Conservation (phyloP, 192 early-diverging fungal species). For the Umbelopsis vinacea region DNA sequence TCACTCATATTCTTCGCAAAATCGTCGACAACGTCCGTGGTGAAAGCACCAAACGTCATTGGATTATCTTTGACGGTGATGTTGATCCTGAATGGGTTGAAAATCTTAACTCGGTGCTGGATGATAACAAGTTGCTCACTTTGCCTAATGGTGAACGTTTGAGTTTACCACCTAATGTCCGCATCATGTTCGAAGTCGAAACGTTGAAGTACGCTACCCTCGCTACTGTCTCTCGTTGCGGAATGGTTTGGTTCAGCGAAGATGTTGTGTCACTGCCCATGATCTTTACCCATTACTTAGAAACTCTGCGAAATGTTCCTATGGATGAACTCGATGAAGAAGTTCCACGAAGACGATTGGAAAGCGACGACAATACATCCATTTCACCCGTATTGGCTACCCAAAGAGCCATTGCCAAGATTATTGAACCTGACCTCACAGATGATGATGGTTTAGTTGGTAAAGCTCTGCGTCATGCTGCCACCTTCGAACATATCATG, state of each 20-base stretch:
- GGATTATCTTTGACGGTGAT: slow-evolving; percentile 99
- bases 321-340: slow-evolving; percentile 87
- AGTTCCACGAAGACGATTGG: slow-evolving; percentile 40
- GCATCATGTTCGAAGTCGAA: slow-evolving; percentile 99
- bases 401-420: slow-evolving; percentile 78
- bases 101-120: slow-evolving; percentile 95
- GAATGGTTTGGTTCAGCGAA: slow-evolving; percentile 99
- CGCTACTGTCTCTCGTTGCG: slow-evolving; percentile 98
- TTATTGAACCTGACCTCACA: slow-evolving; percentile 73
- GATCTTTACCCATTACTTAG: slow-evolving; percentile 84
- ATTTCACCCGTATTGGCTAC: slow-evolving; percentile 61
- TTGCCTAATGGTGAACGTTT: slow-evolving; percentile 98
- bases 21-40: slow-evolving; percentile 99
- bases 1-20: slow-evolving; percentile 96
- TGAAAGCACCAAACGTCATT: slow-evolving; percentile 91
- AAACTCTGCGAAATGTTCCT: slow-evolving; percentile 68
- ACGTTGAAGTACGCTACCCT: slow-evolving; percentile 97
- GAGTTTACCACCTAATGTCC: slow-evolving; percentile 91
- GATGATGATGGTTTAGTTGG: slow-evolving; percentile 72
- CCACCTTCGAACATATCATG: slow-evolving; percentile 93
- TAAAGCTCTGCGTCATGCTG: slow-evolving; percentile 70
- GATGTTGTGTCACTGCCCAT: slow-evolving; percentile 83
- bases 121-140: slow-evolving; percentile 97
- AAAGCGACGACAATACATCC: slow-evolving; percentile 52
- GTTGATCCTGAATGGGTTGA: slow-evolving; percentile 99